phyloP scores from a whole-genome alignment of 345 rosid genomes.

The Populus davidiana region DNA sequence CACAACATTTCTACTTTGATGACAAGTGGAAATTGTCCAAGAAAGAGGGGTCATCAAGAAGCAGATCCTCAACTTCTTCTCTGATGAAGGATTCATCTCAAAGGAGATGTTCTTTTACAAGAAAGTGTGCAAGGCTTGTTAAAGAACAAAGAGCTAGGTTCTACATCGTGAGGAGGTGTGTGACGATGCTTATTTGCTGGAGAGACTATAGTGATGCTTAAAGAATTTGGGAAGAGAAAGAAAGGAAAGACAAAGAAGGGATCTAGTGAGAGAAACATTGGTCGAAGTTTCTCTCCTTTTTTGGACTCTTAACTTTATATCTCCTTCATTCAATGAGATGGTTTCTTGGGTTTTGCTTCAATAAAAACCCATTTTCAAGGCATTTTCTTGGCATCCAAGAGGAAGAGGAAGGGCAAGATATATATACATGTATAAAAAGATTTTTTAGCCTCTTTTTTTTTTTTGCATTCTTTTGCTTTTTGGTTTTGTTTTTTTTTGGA shows the following conservation, averaged over 20 bases:
- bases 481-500: conserved; percentile 16
- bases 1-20: conserved; percentile 20
- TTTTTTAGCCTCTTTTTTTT: conserved; percentile 6
- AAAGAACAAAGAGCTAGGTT: conserved; percentile 91
- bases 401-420: conserved; percentile 20
- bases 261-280: not conserved
- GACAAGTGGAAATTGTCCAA: conserved; percentile 34
- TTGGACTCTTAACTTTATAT: not conserved
- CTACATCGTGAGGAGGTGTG: conserved; percentile 90
- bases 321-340: conserved; percentile 24
- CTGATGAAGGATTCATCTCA: conserved; percentile 36
- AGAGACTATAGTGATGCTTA: conserved; percentile 73
- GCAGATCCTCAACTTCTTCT: conserved; percentile 42
- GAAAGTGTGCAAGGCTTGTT: conserved; percentile 79
- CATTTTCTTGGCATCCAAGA: conserved; percentile 29
- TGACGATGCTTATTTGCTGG: conserved; percentile 94
- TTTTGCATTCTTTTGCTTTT: conserved; percentile 5
- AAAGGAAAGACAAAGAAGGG: not conserved
- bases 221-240: not conserved
- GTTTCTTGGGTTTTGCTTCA: conserved; percentile 4
- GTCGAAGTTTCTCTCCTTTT: not conserved
- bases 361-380: not conserved
- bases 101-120: conserved; percentile 58
- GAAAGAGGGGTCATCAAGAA: conserved; percentile 47
- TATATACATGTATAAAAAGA: conserved; percentile 50